Percentiles rank a stretch among this genome's conserved stretches.
These are phyloP conservation scores for Pichia phayaonensis DNA, from an alignment of 805 yeast genomes.

Conservation along the genomic window DNA sequence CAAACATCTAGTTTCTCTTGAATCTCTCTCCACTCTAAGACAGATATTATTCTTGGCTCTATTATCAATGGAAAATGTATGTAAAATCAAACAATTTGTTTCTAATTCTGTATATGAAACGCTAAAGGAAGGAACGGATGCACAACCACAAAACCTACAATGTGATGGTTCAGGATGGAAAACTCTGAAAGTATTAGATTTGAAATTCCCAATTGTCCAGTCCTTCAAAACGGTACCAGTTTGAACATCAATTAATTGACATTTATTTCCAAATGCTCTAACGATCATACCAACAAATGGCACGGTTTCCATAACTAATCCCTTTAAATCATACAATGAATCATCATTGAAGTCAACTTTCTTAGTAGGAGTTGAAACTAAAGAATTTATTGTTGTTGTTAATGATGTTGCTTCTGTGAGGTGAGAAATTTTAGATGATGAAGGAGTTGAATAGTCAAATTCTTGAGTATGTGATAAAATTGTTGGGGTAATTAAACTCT, in stretches of 20 bases:
- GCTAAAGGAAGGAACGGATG: slow-evolving; percentile 65
- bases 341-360: slow-evolving; percentile 10
- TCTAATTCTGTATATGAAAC: slow-evolving; percentile 61
- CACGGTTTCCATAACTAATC: slow-evolving; percentile 40
- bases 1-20: slow-evolving; percentile 81
- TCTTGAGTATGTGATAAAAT: slow-evolving; percentile 21
- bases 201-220: slow-evolving; percentile 55
- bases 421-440: background rate
- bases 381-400: too few species aligned
- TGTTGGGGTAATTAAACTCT: slow-evolving; percentile 32
- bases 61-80: slow-evolving; percentile 65
- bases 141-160: slow-evolving; percentile 88
- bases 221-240: slow-evolving; percentile 64
- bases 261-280: slow-evolving; percentile 44
- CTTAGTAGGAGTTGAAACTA: background rate
- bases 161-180: slow-evolving; percentile 83
- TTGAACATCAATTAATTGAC: slow-evolving; percentile 70
- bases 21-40: slow-evolving; percentile 85
- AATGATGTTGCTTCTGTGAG: background rate
- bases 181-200: slow-evolving; percentile 52
- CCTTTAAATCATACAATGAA: slow-evolving; percentile 9
- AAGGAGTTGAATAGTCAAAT: background rate
- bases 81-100: slow-evolving; percentile 53
- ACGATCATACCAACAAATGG: slow-evolving; percentile 72
- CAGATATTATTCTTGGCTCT: slow-evolving; percentile 76